Percentiles rank a stretch among this genome's conserved stretches.
Evolutionary conservation across 768 basidiomycete genomes (phyloP).

Genomic region (Clavulina sp.): DNA sequence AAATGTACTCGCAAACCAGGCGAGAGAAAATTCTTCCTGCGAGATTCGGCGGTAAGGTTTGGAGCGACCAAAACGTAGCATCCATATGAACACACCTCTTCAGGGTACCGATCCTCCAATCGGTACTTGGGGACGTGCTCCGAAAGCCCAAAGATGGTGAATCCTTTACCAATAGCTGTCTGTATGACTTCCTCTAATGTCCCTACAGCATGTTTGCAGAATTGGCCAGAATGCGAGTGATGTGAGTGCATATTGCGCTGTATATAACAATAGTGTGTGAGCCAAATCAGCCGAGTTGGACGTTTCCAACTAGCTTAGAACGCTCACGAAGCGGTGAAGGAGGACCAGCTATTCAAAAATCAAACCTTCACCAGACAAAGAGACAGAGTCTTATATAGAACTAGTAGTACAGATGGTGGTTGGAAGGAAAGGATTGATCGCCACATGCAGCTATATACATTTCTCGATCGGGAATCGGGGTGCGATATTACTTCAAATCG

Average conservation of each 20-base stretch:
- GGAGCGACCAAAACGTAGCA: neutral
- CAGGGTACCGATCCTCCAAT: constrained; percentile 70
- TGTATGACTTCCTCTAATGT: constrained; percentile 62
- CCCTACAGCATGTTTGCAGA: constrained; percentile 79
- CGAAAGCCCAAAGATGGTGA: constrained; percentile 68
- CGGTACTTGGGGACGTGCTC: constrained; percentile 91
- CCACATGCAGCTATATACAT: too few relatives aligned
- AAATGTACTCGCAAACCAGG: constrained; percentile 48
- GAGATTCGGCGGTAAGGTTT: neutral
- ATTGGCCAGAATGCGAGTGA: constrained; percentile 87
- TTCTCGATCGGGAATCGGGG: too few relatives aligned
- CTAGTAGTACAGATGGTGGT: too few relatives aligned
- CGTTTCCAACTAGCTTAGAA: too few relatives aligned
- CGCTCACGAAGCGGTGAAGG: too few relatives aligned
- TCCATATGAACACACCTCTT: constrained; percentile 47
- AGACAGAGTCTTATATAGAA: too few relatives aligned
- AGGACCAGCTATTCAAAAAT: too few relatives aligned
- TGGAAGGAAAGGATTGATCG: too few relatives aligned
- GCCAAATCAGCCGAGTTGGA: too few relatives aligned
- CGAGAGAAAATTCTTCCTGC: constrained; percentile 34
- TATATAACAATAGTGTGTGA: too few relatives aligned
- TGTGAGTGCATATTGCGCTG: constrained; percentile 22
- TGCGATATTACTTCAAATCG: too few relatives aligned
- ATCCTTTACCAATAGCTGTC: constrained; percentile 63
- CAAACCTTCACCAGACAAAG: too few relatives aligned